phyloP scores from a whole-genome alignment of 148 eudicot genomes.

The Dysphania ambrosioides region DNA sequence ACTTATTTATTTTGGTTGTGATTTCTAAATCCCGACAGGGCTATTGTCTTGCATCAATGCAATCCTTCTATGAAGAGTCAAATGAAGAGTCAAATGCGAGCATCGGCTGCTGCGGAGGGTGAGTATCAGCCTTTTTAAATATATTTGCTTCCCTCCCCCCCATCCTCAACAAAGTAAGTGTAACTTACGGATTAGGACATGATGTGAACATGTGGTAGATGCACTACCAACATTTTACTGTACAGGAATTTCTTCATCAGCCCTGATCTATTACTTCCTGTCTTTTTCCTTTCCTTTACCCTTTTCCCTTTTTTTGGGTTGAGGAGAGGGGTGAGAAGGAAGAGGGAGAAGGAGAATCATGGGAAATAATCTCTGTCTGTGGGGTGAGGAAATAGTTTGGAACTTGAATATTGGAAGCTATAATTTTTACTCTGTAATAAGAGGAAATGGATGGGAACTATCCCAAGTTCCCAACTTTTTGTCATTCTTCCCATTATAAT shows the following conservation, averaged over 20 bases:
- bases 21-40: constrained; percentile 37
- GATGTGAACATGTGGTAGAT: background rate
- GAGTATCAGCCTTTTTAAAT: constrained; percentile 27
- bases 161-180: background rate
- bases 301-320: background rate
- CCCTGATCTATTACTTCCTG: background rate
- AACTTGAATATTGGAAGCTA: background rate
- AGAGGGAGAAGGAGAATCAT: background rate
- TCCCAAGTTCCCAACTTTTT: background rate
- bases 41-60: constrained; percentile 68
- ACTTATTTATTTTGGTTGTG: constrained; percentile 2
- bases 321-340: background rate
- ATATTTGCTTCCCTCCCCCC: constrained; percentile 5
- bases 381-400: background rate
- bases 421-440: background rate
- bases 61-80: constrained; percentile 81
- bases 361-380: background rate
- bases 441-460: background rate
- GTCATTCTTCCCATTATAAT: background rate
- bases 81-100: constrained; percentile 83
- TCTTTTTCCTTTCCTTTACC: background rate
- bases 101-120: constrained; percentile 84
- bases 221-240: background rate
- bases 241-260: background rate
- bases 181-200: background rate